These are phyloP conservation scores for Grammothele lineata DNA, from an alignment of 768 basidiomycete genomes.

Conservation along the genomic window DNA sequence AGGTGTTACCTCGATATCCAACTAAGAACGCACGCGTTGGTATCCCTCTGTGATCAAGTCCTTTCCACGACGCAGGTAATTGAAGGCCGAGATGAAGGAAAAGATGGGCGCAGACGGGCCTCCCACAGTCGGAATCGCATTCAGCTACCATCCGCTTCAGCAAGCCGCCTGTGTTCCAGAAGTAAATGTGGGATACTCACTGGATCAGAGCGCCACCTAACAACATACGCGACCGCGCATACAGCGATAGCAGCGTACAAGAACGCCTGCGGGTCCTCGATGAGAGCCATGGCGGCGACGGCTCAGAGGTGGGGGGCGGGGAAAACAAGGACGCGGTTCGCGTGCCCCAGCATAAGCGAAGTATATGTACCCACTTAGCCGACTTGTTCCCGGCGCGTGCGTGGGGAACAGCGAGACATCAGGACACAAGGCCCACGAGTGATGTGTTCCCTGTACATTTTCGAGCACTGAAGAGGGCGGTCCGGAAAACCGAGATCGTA, in stretches of 20 bases:
- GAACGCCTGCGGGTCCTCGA: neutral
- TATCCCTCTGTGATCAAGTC: conserved; percentile 30
- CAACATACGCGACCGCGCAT: neutral
- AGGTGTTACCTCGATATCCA: too few relatives aligned
- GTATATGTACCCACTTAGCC: too few relatives aligned
- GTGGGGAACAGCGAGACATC: too few relatives aligned
- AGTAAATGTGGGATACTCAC: neutral
- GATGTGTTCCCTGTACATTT: too few relatives aligned
- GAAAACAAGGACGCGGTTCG: too few relatives aligned
- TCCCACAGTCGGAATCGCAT: conserved; percentile 29
- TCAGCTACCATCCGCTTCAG: conserved; percentile 3
- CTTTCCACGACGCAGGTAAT: conserved; percentile 20
- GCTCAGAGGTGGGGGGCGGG: too few relatives aligned
- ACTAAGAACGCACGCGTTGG: neutral
- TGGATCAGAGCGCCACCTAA: neutral
- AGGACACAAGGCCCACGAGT: too few relatives aligned
- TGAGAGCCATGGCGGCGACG: neutral
- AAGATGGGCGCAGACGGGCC: conserved; percentile 29
- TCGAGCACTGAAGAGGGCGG: too few relatives aligned
- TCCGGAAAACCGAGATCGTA: too few relatives aligned
- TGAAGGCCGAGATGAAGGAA: conserved; percentile 27
- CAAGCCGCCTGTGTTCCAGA: neutral
- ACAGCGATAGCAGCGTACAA: neutral
- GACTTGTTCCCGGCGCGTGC: too few relatives aligned
- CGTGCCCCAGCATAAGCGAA: too few relatives aligned